Percentiles rank a stretch among this genome's conserved stretches.
These are phyloP conservation scores for Schizophyllum commune DNA, from an alignment of 1,284 basidiomycete species.

Conservation along the genomic window DNA sequence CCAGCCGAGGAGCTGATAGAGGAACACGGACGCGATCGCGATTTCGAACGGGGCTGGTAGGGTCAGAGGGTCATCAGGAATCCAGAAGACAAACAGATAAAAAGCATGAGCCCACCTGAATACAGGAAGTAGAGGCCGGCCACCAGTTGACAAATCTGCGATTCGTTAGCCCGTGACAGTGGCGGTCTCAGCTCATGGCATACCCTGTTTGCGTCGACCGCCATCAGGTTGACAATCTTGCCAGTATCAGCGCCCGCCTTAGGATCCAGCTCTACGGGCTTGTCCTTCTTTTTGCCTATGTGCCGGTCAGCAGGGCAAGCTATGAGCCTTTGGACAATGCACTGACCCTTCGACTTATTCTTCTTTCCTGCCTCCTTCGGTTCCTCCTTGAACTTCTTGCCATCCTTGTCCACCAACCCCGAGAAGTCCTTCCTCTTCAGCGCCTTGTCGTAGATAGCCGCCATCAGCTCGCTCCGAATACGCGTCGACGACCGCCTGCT, in stretches of 20 bases:
- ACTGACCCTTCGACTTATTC: neutral
- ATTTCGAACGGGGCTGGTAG: conserved; percentile 80
- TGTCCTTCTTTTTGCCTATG: conserved; percentile 26
- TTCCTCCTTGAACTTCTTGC: conserved; percentile 23
- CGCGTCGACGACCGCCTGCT: conserved; percentile 65
- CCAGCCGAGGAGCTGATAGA: conserved; percentile 50
- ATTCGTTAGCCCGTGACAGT: neutral
- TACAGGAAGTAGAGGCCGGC: conserved; percentile 57
- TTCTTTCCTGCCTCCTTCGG: conserved; percentile 5
- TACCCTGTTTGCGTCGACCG: conserved; percentile 55
- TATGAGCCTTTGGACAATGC: neutral
- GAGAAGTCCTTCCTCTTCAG: conserved; percentile 80
- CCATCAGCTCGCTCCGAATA: conserved; percentile 68
- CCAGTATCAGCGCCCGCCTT: conserved; percentile 67
- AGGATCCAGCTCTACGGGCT: conserved; percentile 29
- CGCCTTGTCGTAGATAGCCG: conserved; percentile 86
- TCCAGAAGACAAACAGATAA: too few species aligned
- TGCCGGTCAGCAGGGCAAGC: neutral
- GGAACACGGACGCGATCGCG: conserved; percentile 63
- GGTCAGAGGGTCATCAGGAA: too few species aligned
- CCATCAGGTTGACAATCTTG: conserved; percentile 77
- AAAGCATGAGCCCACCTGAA: too few species aligned
- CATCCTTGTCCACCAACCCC: conserved; percentile 56
- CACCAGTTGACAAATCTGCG: conserved; percentile 23
- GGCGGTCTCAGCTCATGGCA: too few species aligned